Evolutionary conservation across 129 eudicot genomes (phyloP).

Genomic region (Flaveria ramosissima): DNA sequence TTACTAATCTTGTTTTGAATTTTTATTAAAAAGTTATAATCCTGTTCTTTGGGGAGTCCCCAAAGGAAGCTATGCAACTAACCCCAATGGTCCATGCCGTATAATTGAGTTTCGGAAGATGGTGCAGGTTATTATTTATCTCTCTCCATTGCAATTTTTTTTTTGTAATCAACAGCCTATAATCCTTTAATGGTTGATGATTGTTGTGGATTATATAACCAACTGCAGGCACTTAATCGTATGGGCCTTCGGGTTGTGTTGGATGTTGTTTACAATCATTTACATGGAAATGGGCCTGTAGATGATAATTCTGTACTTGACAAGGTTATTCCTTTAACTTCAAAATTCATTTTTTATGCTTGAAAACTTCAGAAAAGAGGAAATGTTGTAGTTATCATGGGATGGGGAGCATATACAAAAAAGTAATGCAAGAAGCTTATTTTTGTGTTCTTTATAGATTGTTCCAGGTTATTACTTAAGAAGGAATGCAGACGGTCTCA

Average conservation of each 20-base stretch:
- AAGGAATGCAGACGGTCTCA: constrained; percentile 70
- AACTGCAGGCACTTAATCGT: constrained; percentile 74
- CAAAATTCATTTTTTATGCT: constrained; percentile 7
- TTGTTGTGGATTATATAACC: constrained; percentile 9
- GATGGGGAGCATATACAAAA: too few relatives aligned
- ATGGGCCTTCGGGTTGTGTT: constrained; percentile 86
- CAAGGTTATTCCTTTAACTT: constrained; percentile 59
- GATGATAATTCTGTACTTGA: constrained; percentile 73
- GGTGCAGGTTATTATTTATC: constrained; percentile 68
- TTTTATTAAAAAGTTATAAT: constrained; percentile 54
- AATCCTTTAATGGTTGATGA: constrained; percentile 7
- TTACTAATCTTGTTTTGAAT: neutral
- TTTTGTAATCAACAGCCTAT: neutral
- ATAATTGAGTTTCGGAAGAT: constrained; percentile 84
- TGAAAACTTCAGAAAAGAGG: neutral
- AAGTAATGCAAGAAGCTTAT: neutral
- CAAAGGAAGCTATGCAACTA: constrained; percentile 93
- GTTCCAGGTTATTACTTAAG: constrained; percentile 97
- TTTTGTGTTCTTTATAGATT: constrained; percentile 49
- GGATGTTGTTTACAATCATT: constrained; percentile 96
- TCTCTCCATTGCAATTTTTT: constrained; percentile 4
- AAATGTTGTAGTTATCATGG: neutral
- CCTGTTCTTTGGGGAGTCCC: constrained; percentile 98
- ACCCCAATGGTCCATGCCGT: constrained; percentile 76
- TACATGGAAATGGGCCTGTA: constrained; percentile 81